These are phyloP conservation scores for Withania somnifera DNA, from an alignment of 305 asterid species.

Conservation along the genomic window DNA sequence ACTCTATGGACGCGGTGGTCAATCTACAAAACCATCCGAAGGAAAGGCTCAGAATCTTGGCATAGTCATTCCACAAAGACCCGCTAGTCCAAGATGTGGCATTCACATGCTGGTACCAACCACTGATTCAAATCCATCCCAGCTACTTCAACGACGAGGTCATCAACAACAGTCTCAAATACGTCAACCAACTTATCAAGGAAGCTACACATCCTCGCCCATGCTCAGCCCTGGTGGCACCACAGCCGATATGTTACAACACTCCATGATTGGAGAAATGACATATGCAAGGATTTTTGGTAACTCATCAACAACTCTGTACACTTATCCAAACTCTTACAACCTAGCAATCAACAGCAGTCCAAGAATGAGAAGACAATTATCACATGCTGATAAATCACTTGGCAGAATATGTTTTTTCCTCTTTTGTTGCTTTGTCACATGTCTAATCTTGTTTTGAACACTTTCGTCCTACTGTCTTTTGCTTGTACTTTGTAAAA, in stretches of 20 bases:
- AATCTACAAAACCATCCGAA: constrained; percentile 8
- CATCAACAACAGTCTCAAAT: constrained; percentile 4
- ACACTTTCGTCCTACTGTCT: not conserved
- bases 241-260: constrained; percentile 17
- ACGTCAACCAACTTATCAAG: not conserved
- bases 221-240: constrained; percentile 8
- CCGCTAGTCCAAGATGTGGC: constrained; percentile 23
- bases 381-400: constrained; percentile 47
- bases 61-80: constrained; percentile 32
- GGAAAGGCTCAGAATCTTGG: constrained; percentile 8
- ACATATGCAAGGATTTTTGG: constrained; percentile 44
- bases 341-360: constrained; percentile 18
- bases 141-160: constrained; percentile 12
- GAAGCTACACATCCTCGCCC: constrained; percentile 3
- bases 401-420: constrained; percentile 57
- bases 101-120: constrained; percentile 3
- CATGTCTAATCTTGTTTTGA: constrained; percentile 61
- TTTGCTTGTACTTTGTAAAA: not conserved
- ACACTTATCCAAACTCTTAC: constrained; percentile 37
- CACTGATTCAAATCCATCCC: not conserved
- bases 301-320: constrained; percentile 28
- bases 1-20: constrained; percentile 52
- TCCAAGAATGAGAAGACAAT: constrained; percentile 34
- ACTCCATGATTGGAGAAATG: constrained; percentile 55
- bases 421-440: constrained; percentile 51